These are phyloP conservation scores for Calonectria crousiana DNA, from an alignment of 2,329 filamentous ascomycete genomes.

Conservation along the genomic window DNA sequence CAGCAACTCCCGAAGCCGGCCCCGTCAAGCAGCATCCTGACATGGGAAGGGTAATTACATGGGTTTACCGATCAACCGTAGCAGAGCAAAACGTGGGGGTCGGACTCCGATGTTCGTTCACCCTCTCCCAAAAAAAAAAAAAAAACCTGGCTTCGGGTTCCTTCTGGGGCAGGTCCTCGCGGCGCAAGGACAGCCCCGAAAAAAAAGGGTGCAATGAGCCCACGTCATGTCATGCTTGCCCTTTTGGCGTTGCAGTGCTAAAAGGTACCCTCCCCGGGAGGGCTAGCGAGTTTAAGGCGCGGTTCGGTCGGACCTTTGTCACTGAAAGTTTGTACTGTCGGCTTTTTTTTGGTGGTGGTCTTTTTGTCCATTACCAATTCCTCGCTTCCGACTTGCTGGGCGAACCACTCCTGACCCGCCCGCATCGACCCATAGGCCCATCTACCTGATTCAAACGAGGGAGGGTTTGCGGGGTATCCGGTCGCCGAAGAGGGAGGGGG, in stretches of 20 bases:
- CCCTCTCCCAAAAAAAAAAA: not conserved
- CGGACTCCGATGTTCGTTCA: not conserved
- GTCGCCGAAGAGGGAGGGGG: not conserved
- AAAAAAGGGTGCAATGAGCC: constrained; percentile 2
- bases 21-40: not conserved
- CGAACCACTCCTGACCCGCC: not conserved
- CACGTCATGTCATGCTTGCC: constrained; percentile 2
- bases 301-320: not conserved
- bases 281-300: not conserved
- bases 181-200: not conserved
- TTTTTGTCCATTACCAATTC: constrained; percentile 1
- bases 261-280: not conserved
- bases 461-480: constrained; percentile 7
- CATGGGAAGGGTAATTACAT: constrained; percentile 4
- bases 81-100: not conserved
- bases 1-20: constrained; percentile 2
- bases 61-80: not conserved
- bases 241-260: constrained; percentile 3
- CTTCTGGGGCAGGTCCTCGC: not conserved
- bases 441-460: not conserved
- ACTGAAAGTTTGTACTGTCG: not conserved
- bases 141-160: not conserved
- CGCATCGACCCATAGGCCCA: not conserved
- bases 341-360: not conserved
- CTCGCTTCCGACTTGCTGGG: constrained; percentile 12